Evolutionary conservation across 2,329 filamentous ascomycete species (phyloP), one percentile per base, ranked within the genome.

Genomic region (Gyromitra esculenta): DNA sequence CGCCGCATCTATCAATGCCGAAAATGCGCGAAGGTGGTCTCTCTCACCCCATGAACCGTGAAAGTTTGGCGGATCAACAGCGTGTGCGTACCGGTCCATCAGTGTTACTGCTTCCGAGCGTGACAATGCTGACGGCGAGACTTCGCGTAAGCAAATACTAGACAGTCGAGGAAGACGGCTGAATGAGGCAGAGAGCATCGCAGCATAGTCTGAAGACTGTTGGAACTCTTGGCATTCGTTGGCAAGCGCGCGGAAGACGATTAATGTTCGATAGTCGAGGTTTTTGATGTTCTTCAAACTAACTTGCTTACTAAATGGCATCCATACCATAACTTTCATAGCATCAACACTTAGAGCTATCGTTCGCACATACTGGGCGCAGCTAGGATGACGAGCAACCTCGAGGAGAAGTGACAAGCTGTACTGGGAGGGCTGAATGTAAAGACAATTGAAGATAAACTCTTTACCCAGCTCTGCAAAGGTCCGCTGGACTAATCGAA

Each of bases 41-140:
- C 60, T 77, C 37, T 73, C 71, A 0, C 75, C 75, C 64, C 70
- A 77, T n/a, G 59, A 77, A 18, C 75, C 75, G n/a, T 77, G 75
- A 9, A 77, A 77, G 8, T 77, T 64, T 8, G 72, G 72, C 18
- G 65, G 66, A 25, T 75, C 72, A 35, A 75, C 52, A 8, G 72
- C 31, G 56, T 75, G 50, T 11, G 71, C 64, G 9, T 68, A 77
- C 11, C 64, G 62, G 11, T 77, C 75, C 65, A 77, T 75, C 35
- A 75, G 21, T 6, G 64, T 77, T 3, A 71, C n/a, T 21, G 65
- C 39, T 15, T 63, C 66, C 18, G 59, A 65, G 18, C 43, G 13
- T 11, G 39, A 21, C 37, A 39, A 41, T n/a, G 59, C 7, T 8
- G 18, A 52, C 13, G 72, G 67, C 35, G 66, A 75, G 15, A 57